Evolutionary conservation across 108 stramenopile species (phyloP), one percentile per base, ranked within the genome.

Genomic region (Ochromonas danica): DNA sequence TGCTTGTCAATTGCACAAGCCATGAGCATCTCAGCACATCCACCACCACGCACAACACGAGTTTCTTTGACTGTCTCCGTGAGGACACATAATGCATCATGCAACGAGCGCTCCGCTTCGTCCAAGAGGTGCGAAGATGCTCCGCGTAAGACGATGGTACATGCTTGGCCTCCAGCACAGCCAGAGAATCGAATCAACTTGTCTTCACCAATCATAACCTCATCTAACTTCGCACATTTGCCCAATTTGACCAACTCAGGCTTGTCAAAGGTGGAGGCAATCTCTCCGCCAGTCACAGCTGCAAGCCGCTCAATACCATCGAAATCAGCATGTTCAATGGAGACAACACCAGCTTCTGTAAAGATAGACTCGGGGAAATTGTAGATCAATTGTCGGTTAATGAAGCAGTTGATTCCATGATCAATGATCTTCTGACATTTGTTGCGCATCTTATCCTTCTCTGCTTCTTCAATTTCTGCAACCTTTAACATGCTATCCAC

Each of bases 281-380:
- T 96, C 80, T 97, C 97, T 42, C 94, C 97, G 39, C 97, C 96
- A 25, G 93, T 92, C 43, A 97, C 95, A 43, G 95, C 94, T 3
- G 96, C 92, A 36, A 99, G 90, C 33, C 96, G 93, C 82, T 98
- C 99, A 42, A 97, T 92, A 0, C 99, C 99, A 63, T 98, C 99
- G 86, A 99, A 99, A 86, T 99, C 99, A 38, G 99, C 99, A 87
- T 99, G 99, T 88, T 99, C 99, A 82, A 99, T 98, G 38, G 94
- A 93, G 96, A 98, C 96, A 61, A 99, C 87, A 0, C 94, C 94
- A 2, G 89, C 86, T 61, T 96, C 94, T 6, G 97, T 95, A 82
- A 99, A 98, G 42, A 99, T 88, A 25, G 88, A 88, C 85, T 97
- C 97, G 1, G 99, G 97, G 79, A 93, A 96, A 83, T 99, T 97